Evolutionary conservation across 345 rosid species (phyloP).

Genomic region (Raphanus raphanistrum): DNA sequence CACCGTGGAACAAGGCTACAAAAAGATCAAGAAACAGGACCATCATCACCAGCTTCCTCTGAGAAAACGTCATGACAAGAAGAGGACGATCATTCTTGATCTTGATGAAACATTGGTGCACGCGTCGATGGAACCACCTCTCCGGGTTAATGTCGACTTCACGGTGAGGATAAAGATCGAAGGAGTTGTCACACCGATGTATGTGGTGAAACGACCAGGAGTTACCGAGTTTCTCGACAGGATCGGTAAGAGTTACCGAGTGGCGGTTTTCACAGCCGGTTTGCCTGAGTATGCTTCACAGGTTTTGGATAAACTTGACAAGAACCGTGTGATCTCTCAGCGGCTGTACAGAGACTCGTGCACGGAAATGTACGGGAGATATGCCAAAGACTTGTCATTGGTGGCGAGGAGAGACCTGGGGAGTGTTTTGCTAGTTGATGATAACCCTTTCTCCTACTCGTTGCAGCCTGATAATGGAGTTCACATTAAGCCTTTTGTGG

Average conservation of each 20-base stretch:
- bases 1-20: slow-evolving; percentile 33
- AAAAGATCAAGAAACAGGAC: slow-evolving; percentile 28
- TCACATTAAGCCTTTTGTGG: slow-evolving; percentile 60
- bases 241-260: slow-evolving; percentile 52
- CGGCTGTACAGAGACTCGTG: slow-evolving; percentile 79
- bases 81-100: slow-evolving; percentile 71
- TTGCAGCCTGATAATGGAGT: slow-evolving; percentile 86
- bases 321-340: slow-evolving; percentile 58
- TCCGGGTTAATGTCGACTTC: slow-evolving; percentile 54
- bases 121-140: slow-evolving; percentile 68
- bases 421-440: slow-evolving; percentile 72
- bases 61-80: slow-evolving; percentile 28
- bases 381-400: slow-evolving; percentile 70
- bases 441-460: slow-evolving; percentile 71
- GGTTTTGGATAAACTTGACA: slow-evolving; percentile 69
- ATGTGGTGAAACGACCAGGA: slow-evolving; percentile 85
- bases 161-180: slow-evolving; percentile 58
- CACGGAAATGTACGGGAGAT: slow-evolving; percentile 62
- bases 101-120: slow-evolving; percentile 91
- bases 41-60: not conserved
- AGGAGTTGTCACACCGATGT: slow-evolving; percentile 58
- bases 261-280: slow-evolving; percentile 91
- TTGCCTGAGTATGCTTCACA: slow-evolving; percentile 70
- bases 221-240: slow-evolving; percentile 65
- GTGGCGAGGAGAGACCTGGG: slow-evolving; percentile 58